Evolutionary conservation across 805 yeast genomes (phyloP).

Genomic region (Vanderwaltozyma polyspora): DNA sequence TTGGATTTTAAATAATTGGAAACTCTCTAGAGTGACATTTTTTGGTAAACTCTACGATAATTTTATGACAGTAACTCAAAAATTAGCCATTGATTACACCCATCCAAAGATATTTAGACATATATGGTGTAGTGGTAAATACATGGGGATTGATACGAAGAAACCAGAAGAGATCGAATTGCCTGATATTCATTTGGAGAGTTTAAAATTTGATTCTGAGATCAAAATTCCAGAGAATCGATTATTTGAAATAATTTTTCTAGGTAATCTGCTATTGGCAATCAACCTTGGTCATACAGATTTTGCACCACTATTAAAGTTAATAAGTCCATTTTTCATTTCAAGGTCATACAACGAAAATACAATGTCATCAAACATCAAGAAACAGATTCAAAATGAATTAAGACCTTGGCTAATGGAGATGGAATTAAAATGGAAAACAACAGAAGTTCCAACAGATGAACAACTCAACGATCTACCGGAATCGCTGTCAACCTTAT

Average conservation of each 20-base stretch:
- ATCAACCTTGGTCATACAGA: constrained; percentile 41
- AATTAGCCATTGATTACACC: constrained; percentile 39
- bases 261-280: constrained; percentile 37
- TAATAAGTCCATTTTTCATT: constrained; percentile 34
- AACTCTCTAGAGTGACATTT: constrained; percentile 35
- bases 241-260: constrained; percentile 32
- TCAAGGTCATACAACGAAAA: constrained; percentile 29
- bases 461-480: constrained; percentile 8
- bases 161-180: constrained; percentile 9
- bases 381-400: constrained; percentile 14
- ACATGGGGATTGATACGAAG: constrained; percentile 17
- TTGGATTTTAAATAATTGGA: constrained; percentile 31
- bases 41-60: constrained; percentile 41
- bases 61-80: constrained; percentile 42
- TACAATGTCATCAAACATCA: constrained; percentile 19
- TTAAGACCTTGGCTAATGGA: constrained; percentile 21
- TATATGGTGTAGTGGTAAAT: constrained; percentile 37
- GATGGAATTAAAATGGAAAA: constrained; percentile 21
- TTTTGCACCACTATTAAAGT: constrained; percentile 29
- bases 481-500: constrained; percentile 9
- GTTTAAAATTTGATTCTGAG: constrained; percentile 15
- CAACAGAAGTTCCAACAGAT: not conserved
- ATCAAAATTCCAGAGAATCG: constrained; percentile 28
- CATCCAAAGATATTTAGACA: constrained; percentile 51
- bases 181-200: constrained; percentile 13